Base-by-base conservation (phyloP, 176 grass and related monocot genomes). In the Zizania latifolia region DNA sequence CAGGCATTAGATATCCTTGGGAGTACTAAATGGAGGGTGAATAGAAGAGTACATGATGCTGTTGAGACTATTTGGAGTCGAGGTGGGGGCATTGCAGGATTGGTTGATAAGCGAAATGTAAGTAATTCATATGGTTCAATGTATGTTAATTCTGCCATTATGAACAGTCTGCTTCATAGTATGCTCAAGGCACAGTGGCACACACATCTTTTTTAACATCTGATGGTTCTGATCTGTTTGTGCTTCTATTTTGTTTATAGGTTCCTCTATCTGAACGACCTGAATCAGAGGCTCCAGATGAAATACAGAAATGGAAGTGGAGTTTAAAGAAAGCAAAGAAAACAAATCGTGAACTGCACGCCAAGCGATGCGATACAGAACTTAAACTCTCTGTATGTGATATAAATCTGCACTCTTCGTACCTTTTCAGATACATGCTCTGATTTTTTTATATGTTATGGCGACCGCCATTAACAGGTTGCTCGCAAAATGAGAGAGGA, bases 11-110 rank as follows among this genome's bases (percentile, higher is more conserved):
- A 97, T 87, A 89, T 83, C 41, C 90, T 97, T 83, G 94, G 94
- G 72, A 85, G 71, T 82, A 97, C 90, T 22, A 97, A 97, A 86
- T 97, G 94, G 94, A 89, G 94, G 74, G 78, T 97, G 88, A 93
- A 97, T 85, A 89, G 77, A 87, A 89, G 81, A 68, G 71, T 97
- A 72, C 83, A 93, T 83, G 84, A 93, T 87, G 71, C 86, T 60
- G 79, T 97, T 74, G 90, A 97, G 71, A 76, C 74, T 89, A 75
- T 92, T 75, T 97, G 94, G 94, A 87, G 86, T 66, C 83, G 34
- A 85, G 90, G 94, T 35, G 94, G 91, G 71, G 81, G 88, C 61
- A 87, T 93, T 83, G 94, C 91, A 46, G 94, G 94, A 74, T 67
- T 97, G 71, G 88, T 97, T 71, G 82, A 87, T 83, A 85, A 83